These are phyloP conservation scores for Rhizophagus clarus DNA, from an alignment of 192 early-diverging fungal genomes.

Conservation along the genomic window DNA sequence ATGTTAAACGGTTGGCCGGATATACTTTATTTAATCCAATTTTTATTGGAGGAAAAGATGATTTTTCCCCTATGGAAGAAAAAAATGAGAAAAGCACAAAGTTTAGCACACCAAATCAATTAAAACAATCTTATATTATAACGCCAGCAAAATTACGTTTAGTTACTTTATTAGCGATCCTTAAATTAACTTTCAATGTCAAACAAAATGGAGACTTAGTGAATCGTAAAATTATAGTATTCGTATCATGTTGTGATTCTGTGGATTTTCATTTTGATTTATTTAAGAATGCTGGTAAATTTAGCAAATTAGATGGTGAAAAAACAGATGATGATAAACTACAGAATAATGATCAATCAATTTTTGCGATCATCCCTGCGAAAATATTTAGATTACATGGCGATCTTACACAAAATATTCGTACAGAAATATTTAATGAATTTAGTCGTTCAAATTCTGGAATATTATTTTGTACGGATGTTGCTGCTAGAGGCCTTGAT, in stretches of 20 bases:
- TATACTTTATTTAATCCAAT: slow-evolving; percentile 75
- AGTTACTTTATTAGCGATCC: slow-evolving; percentile 77
- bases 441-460: slow-evolving; percentile 69
- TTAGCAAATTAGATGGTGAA: slow-evolving; percentile 32
- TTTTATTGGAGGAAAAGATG: slow-evolving; percentile 70
- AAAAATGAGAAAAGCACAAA: slow-evolving; percentile 39
- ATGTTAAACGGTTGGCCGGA: slow-evolving; percentile 82
- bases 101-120: slow-evolving; percentile 81
- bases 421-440: slow-evolving; percentile 72
- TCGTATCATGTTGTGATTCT: slow-evolving; percentile 88
- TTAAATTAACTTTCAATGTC: slow-evolving; percentile 56
- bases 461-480: slow-evolving; percentile 93
- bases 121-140: slow-evolving; percentile 84
- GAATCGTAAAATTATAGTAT: slow-evolving; percentile 83
- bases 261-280: slow-evolving; percentile 95
- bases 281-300: slow-evolving; percentile 65
- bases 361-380: slow-evolving; percentile 64
- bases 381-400: slow-evolving; percentile 88
- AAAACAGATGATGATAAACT: slow-evolving; percentile 46
- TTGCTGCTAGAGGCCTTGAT: slow-evolving; percentile 97
- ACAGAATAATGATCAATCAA: slow-evolving; percentile 37
- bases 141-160: slow-evolving; percentile 92
- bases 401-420: slow-evolving; percentile 76
- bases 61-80: slow-evolving; percentile 38
- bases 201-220: slow-evolving; percentile 9